Base-by-base conservation (phyloP, 2,329 filamentous ascomycete species). In the Dactylellina leptospora region DNA sequence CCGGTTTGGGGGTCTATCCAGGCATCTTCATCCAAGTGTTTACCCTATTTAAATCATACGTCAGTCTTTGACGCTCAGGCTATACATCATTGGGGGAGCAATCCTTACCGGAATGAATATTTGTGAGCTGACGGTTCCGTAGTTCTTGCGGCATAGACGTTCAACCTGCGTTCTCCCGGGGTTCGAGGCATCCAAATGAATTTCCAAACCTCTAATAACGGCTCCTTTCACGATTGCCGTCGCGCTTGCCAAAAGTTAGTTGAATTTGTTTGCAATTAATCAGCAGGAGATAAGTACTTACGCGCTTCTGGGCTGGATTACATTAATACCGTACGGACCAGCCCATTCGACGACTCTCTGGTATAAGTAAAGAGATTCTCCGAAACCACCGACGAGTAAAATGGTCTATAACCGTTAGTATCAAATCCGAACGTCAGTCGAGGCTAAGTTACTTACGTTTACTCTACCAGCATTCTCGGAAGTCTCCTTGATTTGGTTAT, bases 331-430 rank as follows among this genome's bases (percentile, higher is more conserved):
- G 16, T 60, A 53, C 4, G 68, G 68, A n/a, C 68, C 68, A 1
- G 68, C 68, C 68, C 68, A 72, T 4, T 58, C 59, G 1, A 64
- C 50, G 27, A 77, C 69, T 25, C 72, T 72, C 22, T 75, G 69
- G 36, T 54, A 71, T 8, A 77, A 73, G 36, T 76, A 76, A n/a
- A 64, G 47, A 4, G 75, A 76, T 55, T 74, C 71, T 11, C 76
- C 76, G 47, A 77, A 77, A 5, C 76, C 76, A 18, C 76, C 76
- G 10, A 77, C 75, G 0, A 77, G 42, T 22, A 76, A 61, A 59
- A 76, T 69, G 6, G 73, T 73, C 74, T 76, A 36, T 18, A 2
- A 40, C 2, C n/a, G 9, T 25, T 9, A n/a, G 38, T 4, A 40
- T n/a, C 18, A 40, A 40, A 40, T n/a, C n/a, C n/a, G n/a, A n/a